Conservation (phyloP, 306 rosid genomes). For the Vicia villosa region DNA sequence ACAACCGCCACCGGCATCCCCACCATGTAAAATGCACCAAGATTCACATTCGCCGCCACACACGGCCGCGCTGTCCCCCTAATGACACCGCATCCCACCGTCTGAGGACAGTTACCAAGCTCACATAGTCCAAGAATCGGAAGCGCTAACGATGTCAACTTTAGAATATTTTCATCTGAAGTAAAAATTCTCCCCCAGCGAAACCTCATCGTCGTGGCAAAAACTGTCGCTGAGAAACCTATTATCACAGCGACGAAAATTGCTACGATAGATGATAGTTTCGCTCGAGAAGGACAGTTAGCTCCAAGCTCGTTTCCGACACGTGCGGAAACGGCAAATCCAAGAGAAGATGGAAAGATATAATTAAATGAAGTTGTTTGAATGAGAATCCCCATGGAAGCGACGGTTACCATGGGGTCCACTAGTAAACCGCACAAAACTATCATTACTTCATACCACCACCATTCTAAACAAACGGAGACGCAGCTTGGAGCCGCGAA, state of each 20-base stretch:
- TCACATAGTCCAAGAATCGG: conserved; percentile 89
- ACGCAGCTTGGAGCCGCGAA: conserved; percentile 84
- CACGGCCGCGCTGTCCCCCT: conserved; percentile 81
- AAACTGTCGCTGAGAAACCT: conserved; percentile 61
- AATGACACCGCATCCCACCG: conserved; percentile 82
- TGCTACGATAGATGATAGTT: conserved; percentile 56
- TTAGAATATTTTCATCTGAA: conserved; percentile 47
- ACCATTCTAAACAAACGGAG: conserved; percentile 92
- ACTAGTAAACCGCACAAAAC: conserved; percentile 64
- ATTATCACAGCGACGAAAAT: conserved; percentile 47
- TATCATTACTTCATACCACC: conserved; percentile 99
- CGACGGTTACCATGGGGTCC: conserved; percentile 77
- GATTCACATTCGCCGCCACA: conserved; percentile 76
- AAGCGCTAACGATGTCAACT: conserved; percentile 65
- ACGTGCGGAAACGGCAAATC: conserved; percentile 77
- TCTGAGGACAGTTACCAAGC: conserved; percentile 92
- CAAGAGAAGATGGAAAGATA: conserved; percentile 77
- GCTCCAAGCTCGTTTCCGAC: conserved; percentile 93
- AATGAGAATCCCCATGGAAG: conserved; percentile 84
- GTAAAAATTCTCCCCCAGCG: conserved; percentile 81
- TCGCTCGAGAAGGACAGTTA: conserved; percentile 47
- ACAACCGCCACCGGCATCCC: conserved; percentile 92
- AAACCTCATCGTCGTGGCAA: conserved; percentile 57
- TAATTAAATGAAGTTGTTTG: conserved; percentile 89
- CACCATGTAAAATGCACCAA: conserved; percentile 77